phyloP scores from a whole-genome alignment of 768 basidiomycete genomes.

The Auricularia cornea region DNA sequence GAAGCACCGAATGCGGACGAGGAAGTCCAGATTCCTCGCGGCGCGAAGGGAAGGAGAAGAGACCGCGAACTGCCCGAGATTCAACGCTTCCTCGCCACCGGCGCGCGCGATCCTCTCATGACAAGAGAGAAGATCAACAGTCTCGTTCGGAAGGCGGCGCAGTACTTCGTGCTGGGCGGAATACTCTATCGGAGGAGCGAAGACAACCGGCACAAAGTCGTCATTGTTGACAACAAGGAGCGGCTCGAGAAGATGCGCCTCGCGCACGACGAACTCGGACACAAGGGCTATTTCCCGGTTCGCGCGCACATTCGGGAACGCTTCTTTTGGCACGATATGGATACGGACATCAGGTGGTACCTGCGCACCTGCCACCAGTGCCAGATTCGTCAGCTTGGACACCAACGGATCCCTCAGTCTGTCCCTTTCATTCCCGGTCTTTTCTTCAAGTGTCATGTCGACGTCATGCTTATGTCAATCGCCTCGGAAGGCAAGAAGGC shows the following conservation, averaged over 20 bases:
- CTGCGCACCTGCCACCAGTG: conserved; percentile 26
- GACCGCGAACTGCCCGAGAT: too few species aligned
- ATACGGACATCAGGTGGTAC: conserved; percentile 23
- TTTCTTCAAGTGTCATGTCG: conserved; percentile 13
- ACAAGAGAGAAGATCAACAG: too few species aligned
- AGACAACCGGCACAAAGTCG: conserved; percentile 16
- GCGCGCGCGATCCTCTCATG: too few species aligned
- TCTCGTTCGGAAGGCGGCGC: too few species aligned
- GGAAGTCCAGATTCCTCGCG: too few species aligned
- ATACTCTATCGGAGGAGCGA: not conserved
- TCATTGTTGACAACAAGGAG: conserved; percentile 24
- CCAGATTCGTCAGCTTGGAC: conserved; percentile 13
- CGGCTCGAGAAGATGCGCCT: not conserved
- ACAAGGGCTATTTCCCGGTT: conserved; percentile 1
- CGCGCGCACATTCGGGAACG: conserved; percentile 5
- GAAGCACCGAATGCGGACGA: too few species aligned
- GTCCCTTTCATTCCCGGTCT: conserved; percentile 17
- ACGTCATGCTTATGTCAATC: conserved; percentile 5
- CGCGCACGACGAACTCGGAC: conserved; percentile 1
- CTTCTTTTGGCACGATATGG: conserved; percentile 25
- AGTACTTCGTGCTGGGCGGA: too few species aligned
- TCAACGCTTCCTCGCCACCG: too few species aligned
- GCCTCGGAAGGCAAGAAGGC: not conserved
- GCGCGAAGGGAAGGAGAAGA: too few species aligned
- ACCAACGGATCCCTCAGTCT: conserved; percentile 11